phyloP scores from a whole-genome alignment of 305 asterid genomes.

The Nicotiana rustica region DNA sequence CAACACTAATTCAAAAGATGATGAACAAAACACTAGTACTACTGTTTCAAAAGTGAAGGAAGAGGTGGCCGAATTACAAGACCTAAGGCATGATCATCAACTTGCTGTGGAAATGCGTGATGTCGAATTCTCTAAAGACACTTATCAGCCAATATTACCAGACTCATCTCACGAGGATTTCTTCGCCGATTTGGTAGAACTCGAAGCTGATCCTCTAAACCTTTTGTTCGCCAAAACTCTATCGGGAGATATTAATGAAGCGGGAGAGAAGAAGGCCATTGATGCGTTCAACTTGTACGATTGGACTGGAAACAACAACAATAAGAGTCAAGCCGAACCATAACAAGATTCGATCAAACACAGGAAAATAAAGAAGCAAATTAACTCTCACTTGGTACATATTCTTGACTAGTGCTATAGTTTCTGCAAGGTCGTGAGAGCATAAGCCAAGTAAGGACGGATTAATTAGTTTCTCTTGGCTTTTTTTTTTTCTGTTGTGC shows the following conservation, averaged over 20 bases:
- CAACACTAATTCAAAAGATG: constrained; percentile 42
- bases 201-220: constrained; percentile 58
- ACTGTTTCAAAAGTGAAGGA: constrained; percentile 47
- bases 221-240: constrained; percentile 55
- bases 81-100: constrained; percentile 39
- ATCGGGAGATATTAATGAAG: constrained; percentile 40
- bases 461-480: constrained; percentile 1
- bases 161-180: constrained; percentile 61
- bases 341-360: neutral
- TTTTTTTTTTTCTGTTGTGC: neutral
- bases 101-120: constrained; percentile 39
- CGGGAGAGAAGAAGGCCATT: constrained; percentile 48
- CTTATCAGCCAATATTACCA: constrained; percentile 61
- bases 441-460: constrained; percentile 1
- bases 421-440: constrained; percentile 1
- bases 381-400: neutral
- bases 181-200: constrained; percentile 65
- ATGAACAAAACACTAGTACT: constrained; percentile 33
- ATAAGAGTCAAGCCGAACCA: constrained; percentile 2
- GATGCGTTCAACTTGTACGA: constrained; percentile 61
- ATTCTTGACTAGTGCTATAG: neutral
- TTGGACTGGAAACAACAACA: constrained; percentile 45
- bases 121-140: constrained; percentile 40
- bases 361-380: neutral
- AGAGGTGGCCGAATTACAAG: constrained; percentile 41